Evolutionary conservation across 129 eudicot genomes (phyloP).

Genomic region (Lonicera japonica): DNA sequence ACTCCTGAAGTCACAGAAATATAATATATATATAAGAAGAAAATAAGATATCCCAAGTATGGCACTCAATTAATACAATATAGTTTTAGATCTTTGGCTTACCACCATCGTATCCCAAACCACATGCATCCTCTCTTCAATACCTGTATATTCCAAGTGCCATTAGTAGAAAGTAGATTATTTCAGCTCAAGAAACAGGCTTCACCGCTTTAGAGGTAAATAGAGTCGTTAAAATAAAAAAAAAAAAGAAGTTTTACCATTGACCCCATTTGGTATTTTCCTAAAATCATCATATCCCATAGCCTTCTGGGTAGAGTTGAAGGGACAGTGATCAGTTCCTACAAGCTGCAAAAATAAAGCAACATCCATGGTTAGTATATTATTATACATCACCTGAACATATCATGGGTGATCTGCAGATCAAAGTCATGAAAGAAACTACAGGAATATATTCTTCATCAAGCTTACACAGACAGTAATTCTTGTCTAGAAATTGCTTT

Average conservation of each 20-base stretch:
- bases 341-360: constrained; percentile 67
- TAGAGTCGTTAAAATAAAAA: no score
- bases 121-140: constrained; percentile 98
- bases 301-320: constrained; percentile 81
- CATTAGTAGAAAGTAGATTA: not conserved
- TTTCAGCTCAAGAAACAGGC: not conserved
- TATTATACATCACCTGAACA: not conserved
- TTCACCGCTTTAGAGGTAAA: no score
- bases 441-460: no score
- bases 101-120: constrained; percentile 99
- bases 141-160: constrained; percentile 37
- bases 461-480: not conserved
- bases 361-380: not conserved
- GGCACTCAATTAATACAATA: constrained; percentile 1
- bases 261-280: constrained; percentile 96
- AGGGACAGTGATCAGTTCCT: constrained; percentile 96
- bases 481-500: no score
- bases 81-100: constrained; percentile 13
- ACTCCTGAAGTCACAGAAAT: constrained; percentile 42
- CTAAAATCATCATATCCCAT: constrained; percentile 88
- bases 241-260: no score
- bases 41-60: not conserved
- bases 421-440: no score
- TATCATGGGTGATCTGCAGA: not conserved
- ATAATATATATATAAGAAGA: not conserved